These are phyloP conservation scores for Ogataea trehaloabstinens DNA, from an alignment of 805 yeast genomes.

Conservation along the genomic window DNA sequence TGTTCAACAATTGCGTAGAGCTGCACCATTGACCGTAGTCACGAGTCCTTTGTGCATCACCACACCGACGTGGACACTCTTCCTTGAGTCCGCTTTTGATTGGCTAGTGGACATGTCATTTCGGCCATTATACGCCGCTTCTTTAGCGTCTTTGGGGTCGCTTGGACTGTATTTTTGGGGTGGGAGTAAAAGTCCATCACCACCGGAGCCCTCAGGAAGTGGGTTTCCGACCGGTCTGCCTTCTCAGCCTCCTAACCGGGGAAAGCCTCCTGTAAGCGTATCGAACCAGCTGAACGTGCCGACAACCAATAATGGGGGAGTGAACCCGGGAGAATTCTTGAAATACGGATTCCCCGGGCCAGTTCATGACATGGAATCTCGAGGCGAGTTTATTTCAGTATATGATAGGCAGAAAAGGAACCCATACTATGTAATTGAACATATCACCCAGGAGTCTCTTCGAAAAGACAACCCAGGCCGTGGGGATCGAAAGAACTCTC, in stretches of 20 bases:
- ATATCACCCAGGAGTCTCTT: slow-evolving; percentile 73
- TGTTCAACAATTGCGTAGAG: no score
- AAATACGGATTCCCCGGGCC: slow-evolving; percentile 97
- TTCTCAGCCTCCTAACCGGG: slow-evolving; percentile 11
- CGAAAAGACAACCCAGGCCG: slow-evolving; percentile 38
- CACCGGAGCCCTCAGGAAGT: slow-evolving; percentile 12
- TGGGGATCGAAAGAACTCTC: slow-evolving; percentile 76
- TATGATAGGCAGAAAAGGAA: slow-evolving; percentile 82
- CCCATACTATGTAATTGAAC: slow-evolving; percentile 86
- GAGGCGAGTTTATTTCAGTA: slow-evolving; percentile 79
- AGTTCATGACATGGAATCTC: slow-evolving; percentile 71
- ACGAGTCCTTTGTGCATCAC: no score
- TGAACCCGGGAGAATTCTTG: slow-evolving; percentile 79
- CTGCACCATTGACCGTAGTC: no score
- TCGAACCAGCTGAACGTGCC: neutral
- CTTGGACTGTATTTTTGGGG: slow-evolving; percentile 30
- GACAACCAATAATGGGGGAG: slow-evolving; percentile 17
- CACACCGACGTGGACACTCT: no score
- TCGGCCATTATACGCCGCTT: slow-evolving; percentile 15
- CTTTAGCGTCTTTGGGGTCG: slow-evolving; percentile 24
- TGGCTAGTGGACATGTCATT: slow-evolving; percentile 11
- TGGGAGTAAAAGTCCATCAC: slow-evolving; percentile 13
- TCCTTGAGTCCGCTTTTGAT: no score
- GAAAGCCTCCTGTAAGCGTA: slow-evolving; percentile 2
- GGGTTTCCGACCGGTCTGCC: slow-evolving; percentile 3